Base-by-base conservation (phyloP, 2,329 filamentous ascomycete species). In the Trichoderma simmonsii region DNA sequence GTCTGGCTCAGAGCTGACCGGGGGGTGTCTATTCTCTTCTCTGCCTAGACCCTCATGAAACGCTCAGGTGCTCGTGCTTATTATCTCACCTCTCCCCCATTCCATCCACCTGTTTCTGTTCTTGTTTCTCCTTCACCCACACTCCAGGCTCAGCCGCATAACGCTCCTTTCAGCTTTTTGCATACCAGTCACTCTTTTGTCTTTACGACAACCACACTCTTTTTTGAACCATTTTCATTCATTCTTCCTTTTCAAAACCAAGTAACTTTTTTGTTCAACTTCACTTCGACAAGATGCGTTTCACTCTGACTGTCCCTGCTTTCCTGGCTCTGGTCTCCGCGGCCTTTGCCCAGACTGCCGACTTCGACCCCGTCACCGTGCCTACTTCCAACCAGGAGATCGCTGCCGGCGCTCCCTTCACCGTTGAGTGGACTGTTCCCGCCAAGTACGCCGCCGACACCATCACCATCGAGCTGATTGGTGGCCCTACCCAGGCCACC, bases 401-500 rank as follows among this genome's bases (percentile, higher is more conserved):
- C 74, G 69, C 79, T 36, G 85, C 87, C 56, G 89, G 88, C 76
- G 74, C 82, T 76, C 80, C 82, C 67, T 86, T 84, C 78, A 80
- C 80, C 74, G 83, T 91, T 78, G 79, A 80, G 75, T 91, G 89
- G 89, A 74, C 80, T 32, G 79, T 81, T 66, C 78, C 81, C 71
- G 77, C 80, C 67, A 76, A 80, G 73, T 84, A 84, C 80, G 78
- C 79, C 57, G 83, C 81, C 73, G 79, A 81, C 57, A 82, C 81
- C 72, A 81, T 90, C 77, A 83, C 82, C 74, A 86, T 91, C 79
- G 77, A 80, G 76, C 85, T 91, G 73, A 82, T 91, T 71, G 86
- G 87, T 72, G 89, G 89, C 75, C 75, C 79, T 5, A 79, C 79
- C 73, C 82, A 84, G 74, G 71, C 74, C 73, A 82, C 79, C 64